Conservation (phyloP, 805 yeast genomes). For the Metschnikowia dekortorum region DNA sequence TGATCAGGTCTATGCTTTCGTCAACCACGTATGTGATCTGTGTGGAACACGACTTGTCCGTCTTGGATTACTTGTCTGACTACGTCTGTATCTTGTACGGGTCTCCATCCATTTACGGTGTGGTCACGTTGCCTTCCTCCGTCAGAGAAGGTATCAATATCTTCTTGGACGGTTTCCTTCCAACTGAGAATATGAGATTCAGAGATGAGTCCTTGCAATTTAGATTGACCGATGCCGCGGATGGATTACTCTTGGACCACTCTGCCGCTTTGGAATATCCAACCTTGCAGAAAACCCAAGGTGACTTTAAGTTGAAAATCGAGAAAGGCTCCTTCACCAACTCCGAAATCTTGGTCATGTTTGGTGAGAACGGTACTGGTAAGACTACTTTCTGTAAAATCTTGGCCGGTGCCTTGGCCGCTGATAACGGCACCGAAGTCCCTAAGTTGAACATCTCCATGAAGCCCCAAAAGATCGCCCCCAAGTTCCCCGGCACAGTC, state of each 20-base stretch:
- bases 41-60: slow-evolving; percentile 98
- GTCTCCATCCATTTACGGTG: slow-evolving; percentile 98
- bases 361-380: slow-evolving; percentile 99
- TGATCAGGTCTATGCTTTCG: slow-evolving; percentile 78
- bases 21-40: slow-evolving; percentile 84
- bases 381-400: slow-evolving; percentile 96
- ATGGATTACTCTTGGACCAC: slow-evolving; percentile 69
- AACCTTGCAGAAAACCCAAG: slow-evolving; percentile 83
- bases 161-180: slow-evolving; percentile 96
- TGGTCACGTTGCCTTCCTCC: slow-evolving; percentile 91
- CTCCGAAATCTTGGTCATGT: slow-evolving; percentile 96
- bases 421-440: slow-evolving; percentile 75
- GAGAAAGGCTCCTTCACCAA: slow-evolving; percentile 90
- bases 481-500: slow-evolving; percentile 97
- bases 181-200: slow-evolving; percentile 94
- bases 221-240: slow-evolving; percentile 86
- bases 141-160: slow-evolving; percentile 99
- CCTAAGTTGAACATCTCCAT: slow-evolving; percentile 90
- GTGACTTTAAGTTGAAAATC: slow-evolving; percentile 84
- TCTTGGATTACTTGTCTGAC: slow-evolving; percentile 93
- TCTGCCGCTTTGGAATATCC: slow-evolving; percentile 77
- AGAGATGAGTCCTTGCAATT: slow-evolving; percentile 94
- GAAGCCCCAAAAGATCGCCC: slow-evolving; percentile 99
- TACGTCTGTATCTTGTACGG: slow-evolving; percentile 96
- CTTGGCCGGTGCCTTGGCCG: slow-evolving; percentile 86